Percentiles rank a stretch among this genome's conserved stretches.
Conservation (phyloP, 495 filamentous ascomycete species). For the Xylaria castorea region DNA sequence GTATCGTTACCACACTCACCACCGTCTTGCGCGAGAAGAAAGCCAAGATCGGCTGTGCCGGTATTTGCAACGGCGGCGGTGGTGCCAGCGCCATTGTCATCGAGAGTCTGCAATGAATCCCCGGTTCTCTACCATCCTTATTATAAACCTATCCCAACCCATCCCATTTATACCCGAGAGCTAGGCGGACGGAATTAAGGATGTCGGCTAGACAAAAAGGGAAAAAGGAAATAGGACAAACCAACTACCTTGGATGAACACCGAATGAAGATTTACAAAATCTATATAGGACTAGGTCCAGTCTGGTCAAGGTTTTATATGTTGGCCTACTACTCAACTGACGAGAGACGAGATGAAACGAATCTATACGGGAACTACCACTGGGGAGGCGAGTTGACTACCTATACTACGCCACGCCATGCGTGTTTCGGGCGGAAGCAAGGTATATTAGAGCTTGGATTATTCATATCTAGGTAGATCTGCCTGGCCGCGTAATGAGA, state of each 20-base stretch:
- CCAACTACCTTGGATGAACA: neutral
- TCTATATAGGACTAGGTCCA: neutral
- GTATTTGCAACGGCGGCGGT: slow-evolving; percentile 98
- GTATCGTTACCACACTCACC: slow-evolving; percentile 89
- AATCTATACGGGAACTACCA: neutral
- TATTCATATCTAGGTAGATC: neutral
- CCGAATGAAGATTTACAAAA: neutral
- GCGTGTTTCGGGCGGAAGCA: neutral
- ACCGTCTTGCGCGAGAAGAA: slow-evolving; percentile 88
- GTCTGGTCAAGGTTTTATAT: neutral
- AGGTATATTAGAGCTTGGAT: neutral
- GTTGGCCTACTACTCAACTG: neutral
- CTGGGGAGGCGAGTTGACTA: neutral
- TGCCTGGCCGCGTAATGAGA: neutral
- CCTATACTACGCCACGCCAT: neutral
- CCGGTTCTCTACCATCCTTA: slow-evolving; percentile 15
- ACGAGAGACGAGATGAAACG: slow-evolving; percentile 13
- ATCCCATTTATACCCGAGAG: slow-evolving; percentile 16
- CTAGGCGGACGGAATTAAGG: neutral
- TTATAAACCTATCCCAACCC: slow-evolving; percentile 4
- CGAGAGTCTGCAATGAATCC: slow-evolving; percentile 65
- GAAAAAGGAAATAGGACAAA: neutral
- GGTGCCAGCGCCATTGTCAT: slow-evolving; percentile 91
- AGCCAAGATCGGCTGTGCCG: slow-evolving; percentile 90
- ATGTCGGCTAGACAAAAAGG: slow-evolving; percentile 17